Base-by-base conservation (phyloP, 345 rosid species). In the Citrus glauca region DNA sequence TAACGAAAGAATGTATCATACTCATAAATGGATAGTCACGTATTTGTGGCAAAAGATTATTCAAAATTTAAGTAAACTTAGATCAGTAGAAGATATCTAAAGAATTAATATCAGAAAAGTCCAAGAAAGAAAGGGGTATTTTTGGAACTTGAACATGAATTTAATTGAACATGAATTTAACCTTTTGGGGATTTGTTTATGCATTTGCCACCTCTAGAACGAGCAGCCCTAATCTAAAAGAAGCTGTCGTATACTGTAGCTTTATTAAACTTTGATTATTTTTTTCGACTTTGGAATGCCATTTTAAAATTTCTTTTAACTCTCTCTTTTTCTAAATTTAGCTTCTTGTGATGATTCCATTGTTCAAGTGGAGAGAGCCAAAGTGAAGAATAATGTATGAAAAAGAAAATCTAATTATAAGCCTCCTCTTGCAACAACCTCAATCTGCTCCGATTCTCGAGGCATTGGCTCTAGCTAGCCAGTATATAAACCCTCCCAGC, bases 401-500 rank as follows among this genome's bases (percentile, higher is more conserved):
- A 81, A 84, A 84, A 84, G 81, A 82, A 84, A 81, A 79, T 73
- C 77, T 66, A 78, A 69, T 53, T 33, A 66, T 53, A 66, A 66
- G 65, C 79, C 63, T 53, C 66, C 62, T 28, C 73, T 74, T 66
- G 66, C 80, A 60, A 45, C 13, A 42, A 42, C 81, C 67, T 79
- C 81, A 81, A 75, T 80, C 80, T 55, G 60, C 71, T 71, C 84
- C 87, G 57, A 61, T 73, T 82, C 80, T 76, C 84, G 82, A 80
- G 84, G 81, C 63, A 57, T 37, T 13, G 14, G 20, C 9, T 53
- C 22, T 53, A 17, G 20, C 57, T 33, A 13, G n/a, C 80, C 28
- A 40, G 68, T 86, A 86, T 86, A 84, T 76, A 86, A 82, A 73
- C 73, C 66, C 30, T 84, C 79, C 25, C 48, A 71, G 57, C 73